phyloP scores from a whole-genome alignment of 1,284 basidiomycete genomes.

The Tremellales sp. region DNA sequence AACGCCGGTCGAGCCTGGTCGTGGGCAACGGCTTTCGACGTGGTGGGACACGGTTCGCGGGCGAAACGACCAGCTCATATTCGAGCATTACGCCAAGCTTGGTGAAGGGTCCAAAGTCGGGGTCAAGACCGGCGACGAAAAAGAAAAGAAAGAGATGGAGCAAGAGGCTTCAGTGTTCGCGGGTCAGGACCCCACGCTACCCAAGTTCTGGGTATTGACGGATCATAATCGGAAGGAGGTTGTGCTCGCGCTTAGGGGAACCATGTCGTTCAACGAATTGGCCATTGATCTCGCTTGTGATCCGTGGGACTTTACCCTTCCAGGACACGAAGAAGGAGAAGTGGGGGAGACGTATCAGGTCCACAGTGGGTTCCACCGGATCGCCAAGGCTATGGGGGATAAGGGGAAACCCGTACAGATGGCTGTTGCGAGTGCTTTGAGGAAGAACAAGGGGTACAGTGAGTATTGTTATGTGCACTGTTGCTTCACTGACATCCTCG shows the following conservation, averaged over 20 bases:
- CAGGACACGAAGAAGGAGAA: background rate
- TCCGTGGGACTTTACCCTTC: background rate
- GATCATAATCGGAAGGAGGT: background rate
- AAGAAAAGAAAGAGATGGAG: background rate
- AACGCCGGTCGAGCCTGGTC: background rate
- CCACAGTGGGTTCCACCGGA: constrained; percentile 1
- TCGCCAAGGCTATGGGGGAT: constrained; percentile 1
- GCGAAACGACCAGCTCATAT: background rate
- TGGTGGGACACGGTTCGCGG: constrained; percentile 1
- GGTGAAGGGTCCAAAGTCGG: background rate
- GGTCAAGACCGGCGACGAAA: background rate
- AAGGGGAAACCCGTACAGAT: constrained; percentile 1
- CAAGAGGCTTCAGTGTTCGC: background rate
- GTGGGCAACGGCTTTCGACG: background rate
- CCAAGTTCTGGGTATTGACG: constrained; percentile 3
- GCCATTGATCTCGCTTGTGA: constrained; percentile 1
- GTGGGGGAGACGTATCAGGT: background rate
- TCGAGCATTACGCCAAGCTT: background rate
- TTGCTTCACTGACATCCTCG: background rate
- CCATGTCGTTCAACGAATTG: constrained; percentile 2
- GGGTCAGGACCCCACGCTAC: background rate
- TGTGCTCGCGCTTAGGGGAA: background rate
- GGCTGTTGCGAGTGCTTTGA: background rate
- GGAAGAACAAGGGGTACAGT: constrained; percentile 4
- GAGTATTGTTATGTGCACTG: background rate